A percentile compares a stretch with the other conserved stretches of the same genome.
These are phyloP conservation scores for Eucalyptus sp. DNA, from an alignment of 345 rosid species.

Conservation along the genomic window DNA sequence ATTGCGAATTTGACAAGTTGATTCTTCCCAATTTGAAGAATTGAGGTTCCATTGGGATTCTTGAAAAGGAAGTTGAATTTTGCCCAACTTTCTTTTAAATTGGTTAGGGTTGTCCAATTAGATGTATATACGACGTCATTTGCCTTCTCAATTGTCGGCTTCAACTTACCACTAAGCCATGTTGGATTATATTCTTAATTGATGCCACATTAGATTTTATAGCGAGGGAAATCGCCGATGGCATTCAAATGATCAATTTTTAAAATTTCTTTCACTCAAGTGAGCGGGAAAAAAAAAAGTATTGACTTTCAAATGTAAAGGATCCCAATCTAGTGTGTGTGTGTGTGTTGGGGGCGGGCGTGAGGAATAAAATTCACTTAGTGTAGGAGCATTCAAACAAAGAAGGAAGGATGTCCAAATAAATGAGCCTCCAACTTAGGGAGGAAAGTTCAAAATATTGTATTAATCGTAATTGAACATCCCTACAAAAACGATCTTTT, in stretches of 20 bases:
- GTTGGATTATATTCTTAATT: background rate
- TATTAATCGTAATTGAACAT: background rate
- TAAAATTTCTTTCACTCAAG: background rate
- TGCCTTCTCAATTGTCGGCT: background rate
- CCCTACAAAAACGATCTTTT: background rate
- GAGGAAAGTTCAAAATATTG: background rate
- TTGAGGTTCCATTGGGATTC: background rate
- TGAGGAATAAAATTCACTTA: background rate
- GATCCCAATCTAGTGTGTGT: no score
- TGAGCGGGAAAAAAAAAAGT: background rate
- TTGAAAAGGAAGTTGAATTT: background rate
- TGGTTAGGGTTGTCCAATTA: background rate
- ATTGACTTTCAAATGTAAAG: background rate
- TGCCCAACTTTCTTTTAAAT: background rate
- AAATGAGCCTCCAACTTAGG: background rate
- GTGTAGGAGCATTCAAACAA: background rate
- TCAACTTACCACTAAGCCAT: background rate
- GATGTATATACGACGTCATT: background rate
- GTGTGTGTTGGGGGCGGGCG: background rate
- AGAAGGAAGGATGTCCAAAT: background rate
- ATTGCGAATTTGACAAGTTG: background rate
- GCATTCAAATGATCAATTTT: background rate
- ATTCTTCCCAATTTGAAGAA: background rate
- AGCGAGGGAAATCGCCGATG: background rate
- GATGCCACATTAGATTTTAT: background rate